Evolutionary conservation across 106 monocot genomes (phyloP), one percentile per base, ranked within the genome.

Genomic region (Posidonia australis): DNA sequence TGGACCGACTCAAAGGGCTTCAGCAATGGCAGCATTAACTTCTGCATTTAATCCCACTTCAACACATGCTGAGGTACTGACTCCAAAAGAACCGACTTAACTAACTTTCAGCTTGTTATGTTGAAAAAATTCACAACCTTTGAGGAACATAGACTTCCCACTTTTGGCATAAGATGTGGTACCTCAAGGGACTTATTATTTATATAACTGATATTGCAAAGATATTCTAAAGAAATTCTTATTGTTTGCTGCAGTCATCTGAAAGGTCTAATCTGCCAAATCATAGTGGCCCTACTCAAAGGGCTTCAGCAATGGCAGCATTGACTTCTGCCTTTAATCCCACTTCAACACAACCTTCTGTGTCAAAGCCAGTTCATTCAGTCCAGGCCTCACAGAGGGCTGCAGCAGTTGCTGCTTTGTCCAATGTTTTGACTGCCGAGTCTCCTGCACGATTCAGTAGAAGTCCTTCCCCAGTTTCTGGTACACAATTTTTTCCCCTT

Each of bases 341-440:
- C 60, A 80, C 88, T 55, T 73, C 86, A 6, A 74, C 22, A 41
- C 16, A 63, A 30, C 22, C 44, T 70, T 41, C 77, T 13, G 45
- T 70, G 45, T 68, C 83, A 49, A 81, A 64, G 45, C 79, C 83
- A 63, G 20, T 64, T 64, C 73, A 72, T 54, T 60, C 75, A 66
- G 47, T 65, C 28, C 81, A 73, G 63, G 83, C 83, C 13, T 84
- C 93, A 49, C 93, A 93, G 60, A 81, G 89, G 74, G 93, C 93
- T 53, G 89, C 93, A 79, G 93, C 93, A 4, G 89, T 93, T 64
- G 93, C 93, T 67, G 93, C 93, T 27, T 65, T 93, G 13, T 86
- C 89, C 44, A 51, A 19, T 52, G 93, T 93, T 63, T 68, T 93
- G 51, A 89, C 89, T 55, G 89, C 93, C 69, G 89, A 89, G 60